These are phyloP conservation scores for Chlorencoelia australis DNA, from an alignment of 2,329 filamentous ascomycete genomes.

Conservation along the genomic window DNA sequence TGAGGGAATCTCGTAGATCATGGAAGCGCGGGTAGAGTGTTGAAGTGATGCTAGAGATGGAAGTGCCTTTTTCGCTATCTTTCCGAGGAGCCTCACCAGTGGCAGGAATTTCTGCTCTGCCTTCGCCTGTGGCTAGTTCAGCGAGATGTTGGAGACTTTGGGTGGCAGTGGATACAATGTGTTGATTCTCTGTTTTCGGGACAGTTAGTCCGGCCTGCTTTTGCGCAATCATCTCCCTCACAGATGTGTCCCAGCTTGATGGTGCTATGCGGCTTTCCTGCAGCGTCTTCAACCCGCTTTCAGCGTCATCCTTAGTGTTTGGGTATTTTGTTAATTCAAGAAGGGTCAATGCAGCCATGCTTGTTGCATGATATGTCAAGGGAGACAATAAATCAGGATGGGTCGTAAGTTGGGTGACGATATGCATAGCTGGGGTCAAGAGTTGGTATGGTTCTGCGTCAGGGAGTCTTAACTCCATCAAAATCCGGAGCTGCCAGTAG, in stretches of 20 bases:
- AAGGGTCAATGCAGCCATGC: slow-evolving; percentile 49
- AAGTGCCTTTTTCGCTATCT: too few species aligned
- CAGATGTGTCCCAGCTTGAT: slow-evolving; percentile 46
- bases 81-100: too few species aligned
- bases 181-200: background rate
- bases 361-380: slow-evolving; percentile 56
- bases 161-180: too few species aligned
- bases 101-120: too few species aligned
- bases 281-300: slow-evolving; percentile 44
- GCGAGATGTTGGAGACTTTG: too few species aligned
- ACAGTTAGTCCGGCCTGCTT: background rate
- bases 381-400: slow-evolving; percentile 48
- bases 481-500: slow-evolving; percentile 60
- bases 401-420: slow-evolving; percentile 46
- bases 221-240: slow-evolving; percentile 38
- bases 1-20: too few species aligned
- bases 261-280: slow-evolving; percentile 40
- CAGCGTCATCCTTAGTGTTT: slow-evolving; percentile 46
- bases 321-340: slow-evolving; percentile 47
- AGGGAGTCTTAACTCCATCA: slow-evolving; percentile 51
- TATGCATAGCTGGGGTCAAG: slow-evolving; percentile 49
- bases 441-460: slow-evolving; percentile 45
- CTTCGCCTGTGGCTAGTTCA: too few species aligned
- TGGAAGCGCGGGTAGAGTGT: too few species aligned
- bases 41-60: too few species aligned